phyloP scores from a whole-genome alignment of 73 alveolate genomes.

The Paraurostyla sp. region DNA sequence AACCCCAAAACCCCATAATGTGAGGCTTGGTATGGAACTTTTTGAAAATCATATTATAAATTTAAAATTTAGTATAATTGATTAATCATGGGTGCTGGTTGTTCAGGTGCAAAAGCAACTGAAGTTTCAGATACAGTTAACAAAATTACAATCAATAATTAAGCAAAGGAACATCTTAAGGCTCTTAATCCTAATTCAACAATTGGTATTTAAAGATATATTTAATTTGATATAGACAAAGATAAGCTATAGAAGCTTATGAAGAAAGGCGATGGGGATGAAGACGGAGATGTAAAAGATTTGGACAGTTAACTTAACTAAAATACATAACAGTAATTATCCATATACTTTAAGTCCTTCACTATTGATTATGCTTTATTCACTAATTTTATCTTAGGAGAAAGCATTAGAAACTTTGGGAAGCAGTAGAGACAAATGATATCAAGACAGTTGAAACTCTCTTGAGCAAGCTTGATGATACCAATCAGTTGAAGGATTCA shows the following conservation, averaged over 20 bases:
- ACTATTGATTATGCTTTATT: not conserved
- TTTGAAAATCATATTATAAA: no score
- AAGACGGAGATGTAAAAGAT: not conserved
- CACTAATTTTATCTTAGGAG: not conserved
- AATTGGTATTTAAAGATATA: no score
- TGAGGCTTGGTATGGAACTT: no score
- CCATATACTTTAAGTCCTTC: not conserved
- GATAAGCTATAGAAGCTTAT: constrained; percentile 16
- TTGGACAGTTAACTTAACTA: not conserved
- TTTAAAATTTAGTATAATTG: not conserved
- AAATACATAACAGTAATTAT: not conserved
- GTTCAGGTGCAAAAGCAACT: constrained; percentile 43
- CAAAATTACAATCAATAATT: not conserved
- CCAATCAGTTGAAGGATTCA: constrained; percentile 8
- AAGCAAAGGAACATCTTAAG: constrained; percentile 1
- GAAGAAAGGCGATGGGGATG: constrained; percentile 22
- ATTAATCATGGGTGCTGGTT: constrained; percentile 40
- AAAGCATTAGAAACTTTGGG: constrained; percentile 63
- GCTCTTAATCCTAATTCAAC: constrained; percentile 18
- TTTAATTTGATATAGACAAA: not conserved
- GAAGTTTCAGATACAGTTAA: not conserved
- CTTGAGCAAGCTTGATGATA: constrained; percentile 14
- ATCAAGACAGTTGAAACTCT: constrained; percentile 33
- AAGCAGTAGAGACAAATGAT: constrained; percentile 68
- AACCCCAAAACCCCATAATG: no score